Evolutionary conservation across 2,329 filamentous ascomycete genomes (phyloP), one percentile per base, ranked within the genome.

Genomic region (Xylaria sp.): DNA sequence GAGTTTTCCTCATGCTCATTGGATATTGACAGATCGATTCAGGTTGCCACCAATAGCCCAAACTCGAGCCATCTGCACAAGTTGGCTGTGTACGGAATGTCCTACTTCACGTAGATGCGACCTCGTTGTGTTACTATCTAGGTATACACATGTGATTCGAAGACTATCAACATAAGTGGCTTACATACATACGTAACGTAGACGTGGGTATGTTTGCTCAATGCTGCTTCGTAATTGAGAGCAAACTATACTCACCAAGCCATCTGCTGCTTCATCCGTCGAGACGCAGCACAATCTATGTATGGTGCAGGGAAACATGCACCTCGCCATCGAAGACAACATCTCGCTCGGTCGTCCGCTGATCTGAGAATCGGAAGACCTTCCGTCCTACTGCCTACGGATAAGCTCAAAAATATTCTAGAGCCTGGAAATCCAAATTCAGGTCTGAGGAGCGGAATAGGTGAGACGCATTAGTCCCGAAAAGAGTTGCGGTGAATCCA

Each of bases 401-500:
- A 21, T 7, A 33, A 33, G 1, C 19, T 11, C 8, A 47, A 47
- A 23, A 27, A 11, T 5, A 51, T 15, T 5, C 17, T 8, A 21
- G 23, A 35, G 29, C n/a, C 23, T 25, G 25, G 41, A 10, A 33
- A 11, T 19, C 11, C 52, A 38, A 37, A 33, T 31, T 33, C n/a
- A 37, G 6, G 41, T 51, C 37, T 35, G 2, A 51, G 13, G 10
- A 29, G 13, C 29, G 29, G 17, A 21, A 46, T 19, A 56, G 31
- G 31, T 27, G 13, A 38, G 44, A 55, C n/a, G 19, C 17, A 11
- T 43, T 7, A 15, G 21, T n/a, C 23, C 23, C 17, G 7, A 29
- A 25, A 11, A 43, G 54, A 54, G 48, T 54, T 46, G 54, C 48
- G 59, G 59, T 62, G 54, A 49, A 35, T 35, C 15, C n/a, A 48